phyloP scores from a whole-genome alignment of 306 rosid species.

The Nissolia schottii region DNA sequence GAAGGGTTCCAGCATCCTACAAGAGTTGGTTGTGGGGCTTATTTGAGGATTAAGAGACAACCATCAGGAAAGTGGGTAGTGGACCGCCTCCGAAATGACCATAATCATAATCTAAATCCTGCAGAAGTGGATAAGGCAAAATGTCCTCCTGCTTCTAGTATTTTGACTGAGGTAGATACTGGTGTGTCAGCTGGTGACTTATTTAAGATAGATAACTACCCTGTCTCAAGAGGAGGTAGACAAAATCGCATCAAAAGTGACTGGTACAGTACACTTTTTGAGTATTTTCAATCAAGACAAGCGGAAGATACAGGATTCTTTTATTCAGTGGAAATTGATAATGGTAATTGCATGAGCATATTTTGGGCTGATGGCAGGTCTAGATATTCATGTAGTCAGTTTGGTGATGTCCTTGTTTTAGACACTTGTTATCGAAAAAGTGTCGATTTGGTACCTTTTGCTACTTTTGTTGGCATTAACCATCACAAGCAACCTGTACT shows the following conservation, averaged over 20 bases:
- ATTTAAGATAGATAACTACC: slow-evolving; percentile 50
- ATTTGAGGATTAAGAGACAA: slow-evolving; percentile 83
- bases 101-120: slow-evolving; percentile 68
- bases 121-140: slow-evolving; percentile 40
- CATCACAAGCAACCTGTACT: slow-evolving; percentile 95
- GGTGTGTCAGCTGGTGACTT: slow-evolving; percentile 57
- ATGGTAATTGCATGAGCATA: slow-evolving; percentile 78
- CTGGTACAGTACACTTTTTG: slow-evolving; percentile 71
- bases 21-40: slow-evolving; percentile 91
- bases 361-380: slow-evolving; percentile 99
- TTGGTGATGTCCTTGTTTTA: slow-evolving; percentile 74
- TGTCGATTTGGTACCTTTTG: slow-evolving; percentile 76
- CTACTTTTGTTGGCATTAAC: slow-evolving; percentile 82
- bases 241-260: slow-evolving; percentile 78
- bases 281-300: slow-evolving; percentile 79
- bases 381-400: slow-evolving; percentile 86
- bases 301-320: slow-evolving; percentile 96
- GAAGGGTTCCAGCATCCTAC: slow-evolving; percentile 98
- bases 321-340: slow-evolving; percentile 70
- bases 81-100: slow-evolving; percentile 79
- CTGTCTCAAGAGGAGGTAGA: slow-evolving; percentile 49
- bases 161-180: slow-evolving; percentile 50
- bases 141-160: slow-evolving; percentile 48
- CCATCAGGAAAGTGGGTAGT: slow-evolving; percentile 85
- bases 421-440: slow-evolving; percentile 81